A percentile compares a stretch with the other conserved stretches of the same genome.
These are phyloP conservation scores for Naganishia cerealis DNA, from an alignment of 1,284 basidiomycete genomes.

Conservation along the genomic window DNA sequence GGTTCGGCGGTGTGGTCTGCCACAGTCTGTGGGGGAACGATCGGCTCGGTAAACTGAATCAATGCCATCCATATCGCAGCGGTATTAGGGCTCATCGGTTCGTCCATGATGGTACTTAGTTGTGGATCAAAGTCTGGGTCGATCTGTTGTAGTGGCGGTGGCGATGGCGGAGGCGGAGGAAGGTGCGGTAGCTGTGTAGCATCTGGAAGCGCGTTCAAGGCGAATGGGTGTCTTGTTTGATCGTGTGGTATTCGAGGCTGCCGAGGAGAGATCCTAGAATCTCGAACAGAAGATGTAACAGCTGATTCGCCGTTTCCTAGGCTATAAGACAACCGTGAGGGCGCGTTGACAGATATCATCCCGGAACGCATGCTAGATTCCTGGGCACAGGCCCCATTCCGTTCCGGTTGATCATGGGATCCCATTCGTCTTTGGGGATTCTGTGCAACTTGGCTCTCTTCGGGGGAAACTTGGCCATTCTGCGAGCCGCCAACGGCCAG, in stretches of 20 bases:
- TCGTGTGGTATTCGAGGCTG: background rate
- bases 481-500: background rate
- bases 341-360: background rate
- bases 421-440: background rate
- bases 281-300: background rate
- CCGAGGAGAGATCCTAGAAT: background rate
- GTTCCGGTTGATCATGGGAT: background rate
- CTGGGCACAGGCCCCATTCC: background rate
- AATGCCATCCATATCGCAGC: constrained; percentile 27
- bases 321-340: background rate
- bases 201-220: background rate
- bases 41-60: constrained; percentile 25
- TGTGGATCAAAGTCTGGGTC: constrained; percentile 14
- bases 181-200: background rate
- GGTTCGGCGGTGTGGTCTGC: background rate
- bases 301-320: background rate
- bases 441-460: background rate
- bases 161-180: background rate
- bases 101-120: background rate
- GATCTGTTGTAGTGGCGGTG: constrained; percentile 3
- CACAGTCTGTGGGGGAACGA: background rate
- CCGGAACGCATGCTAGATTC: background rate
- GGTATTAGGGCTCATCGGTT: constrained; percentile 20
- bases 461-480: background rate
- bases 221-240: background rate